phyloP scores from a whole-genome alignment of 2,329 filamentous ascomycete species.

The Phaeophleospora eucalypticola region DNA sequence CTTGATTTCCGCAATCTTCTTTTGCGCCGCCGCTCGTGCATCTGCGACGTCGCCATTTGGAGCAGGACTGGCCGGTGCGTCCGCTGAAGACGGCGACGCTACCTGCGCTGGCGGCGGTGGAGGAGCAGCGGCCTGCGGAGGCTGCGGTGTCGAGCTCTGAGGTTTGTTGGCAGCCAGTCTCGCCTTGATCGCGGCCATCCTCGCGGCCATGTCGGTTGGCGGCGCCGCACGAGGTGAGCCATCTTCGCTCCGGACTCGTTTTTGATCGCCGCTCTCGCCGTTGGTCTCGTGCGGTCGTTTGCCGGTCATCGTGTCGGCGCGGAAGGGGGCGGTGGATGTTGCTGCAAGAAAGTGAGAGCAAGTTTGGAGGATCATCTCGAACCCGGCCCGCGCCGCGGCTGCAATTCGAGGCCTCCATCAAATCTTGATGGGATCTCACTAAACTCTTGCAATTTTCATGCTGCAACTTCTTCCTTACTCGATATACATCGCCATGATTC shows the following conservation, averaged over 20 bases:
- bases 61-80: conserved; percentile 13
- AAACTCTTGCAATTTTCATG: no score
- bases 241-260: conserved; percentile 38
- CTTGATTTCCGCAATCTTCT: conserved; percentile 34
- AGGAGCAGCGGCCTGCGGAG: conserved; percentile 5
- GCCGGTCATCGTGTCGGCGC: conserved; percentile 29
- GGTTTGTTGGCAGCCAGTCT: conserved; percentile 28
- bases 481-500: no score
- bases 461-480: no score
- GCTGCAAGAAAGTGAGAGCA: no score
- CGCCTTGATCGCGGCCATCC: conserved; percentile 35
- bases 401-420: no score
- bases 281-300: conserved; percentile 42
- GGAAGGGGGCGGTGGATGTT: no score
- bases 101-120: conserved; percentile 16
- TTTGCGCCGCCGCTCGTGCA: conserved; percentile 28
- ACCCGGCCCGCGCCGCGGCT: no score
- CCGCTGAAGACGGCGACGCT: conserved; percentile 12
- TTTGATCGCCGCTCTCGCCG: conserved; percentile 37
- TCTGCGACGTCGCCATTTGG: conserved; percentile 17
- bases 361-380: no score
- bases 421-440: no score
- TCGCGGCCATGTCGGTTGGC: conserved; percentile 26
- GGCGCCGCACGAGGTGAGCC: conserved; percentile 32
- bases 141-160: conserved; percentile 7